Base-by-base conservation (phyloP, 164 flowering plant species). In the Brasenia schreberi region DNA sequence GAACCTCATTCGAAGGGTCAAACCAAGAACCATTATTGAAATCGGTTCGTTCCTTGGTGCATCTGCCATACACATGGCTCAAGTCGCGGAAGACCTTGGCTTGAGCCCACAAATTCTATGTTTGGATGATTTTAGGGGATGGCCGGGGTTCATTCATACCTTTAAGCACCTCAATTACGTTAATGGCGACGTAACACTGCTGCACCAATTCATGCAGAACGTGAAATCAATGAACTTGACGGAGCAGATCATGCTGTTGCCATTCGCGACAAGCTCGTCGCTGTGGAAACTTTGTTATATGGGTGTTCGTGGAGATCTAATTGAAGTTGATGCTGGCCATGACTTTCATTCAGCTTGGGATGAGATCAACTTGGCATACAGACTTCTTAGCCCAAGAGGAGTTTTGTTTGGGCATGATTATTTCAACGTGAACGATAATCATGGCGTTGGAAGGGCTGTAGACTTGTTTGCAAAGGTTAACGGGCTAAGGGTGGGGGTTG, bases 71-170 rank as follows among this genome's bases (percentile, higher is more conserved):
- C 89, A 86, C 81, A 86, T 89, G 92, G 86, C 80, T 44, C 73
- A 73, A 59, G 39, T 84, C 64, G 71, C 90, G n/a, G 74, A 75
- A 23, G 19, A 61, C 18, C 78, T 85, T 68, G 87, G 87, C 0
- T 77, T 86, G 62, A 12, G 69, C 6, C 76, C 96, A 18, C 86
- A 81, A 75, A 85, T 89, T 6, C 72, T 89, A 23, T 89, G 96
- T 75, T 33, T 89, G n/a, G 96, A 89, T 74, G 96, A 89, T 33
- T 89, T 89, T 33, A 87, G 96, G 0, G 96, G 96, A 1, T 89
- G 96, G 96, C 82, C 96, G 18, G 86, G 87, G 19, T 89, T 85
- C 66, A 69, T 72, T 6, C 73, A 73, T 72, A 67, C 66, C 59
- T 78, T 78, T 65, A 64, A 42, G 23, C 80, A 81, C 72, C 70